Base-by-base conservation (phyloP, 1,139 yeast genomes). In the Sugiyamaella castrensis region DNA sequence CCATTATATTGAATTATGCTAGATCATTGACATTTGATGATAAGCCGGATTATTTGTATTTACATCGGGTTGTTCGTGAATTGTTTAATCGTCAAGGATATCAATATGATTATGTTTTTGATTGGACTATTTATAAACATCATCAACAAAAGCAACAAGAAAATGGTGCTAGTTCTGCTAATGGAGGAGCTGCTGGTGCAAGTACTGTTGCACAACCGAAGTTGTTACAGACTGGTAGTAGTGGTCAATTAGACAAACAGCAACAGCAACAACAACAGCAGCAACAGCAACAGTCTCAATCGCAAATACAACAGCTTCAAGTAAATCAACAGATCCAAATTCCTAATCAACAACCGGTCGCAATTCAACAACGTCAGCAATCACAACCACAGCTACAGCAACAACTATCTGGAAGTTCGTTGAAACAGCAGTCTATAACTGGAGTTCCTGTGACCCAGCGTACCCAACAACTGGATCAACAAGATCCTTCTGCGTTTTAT, bases 1-100 rank as follows among this genome's bases (percentile, higher is more conserved):
- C 87, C 61, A 87, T 87, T 62, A 91, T 89, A 68, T 78, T 92
- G 77, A 82, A 84, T 62, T 92, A 92, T 69, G 85, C 95, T 52
- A 87, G 94, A 61, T 84, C 94, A 44, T 79, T 92, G 64, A 80
- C 96, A 59, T 92, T 92, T 66, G 98, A 92, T 65, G 98, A 92
- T 68, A 88, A 89, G 67, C 98, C 98, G 7, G 98, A 92, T 71
- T 92, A 92, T 68, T 80, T 85, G 46, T 91, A 85, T 67, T 77
- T 92, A 69, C 84, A 98, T 64, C 85, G 88, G 67, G 75, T 92
- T 53, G 85, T 92, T 71, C 82, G 97, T 64, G 97, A 91, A 66
- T 76, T 92, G 64, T 88, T 89, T 68, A 77, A 87, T 58, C 82
- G 94, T 57, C 92, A 91, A 67, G 88, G 88, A 55, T 92, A 88